These are phyloP conservation scores for Cydonia oblonga DNA, from an alignment of 331 rosid genomes.

Conservation along the genomic window DNA sequence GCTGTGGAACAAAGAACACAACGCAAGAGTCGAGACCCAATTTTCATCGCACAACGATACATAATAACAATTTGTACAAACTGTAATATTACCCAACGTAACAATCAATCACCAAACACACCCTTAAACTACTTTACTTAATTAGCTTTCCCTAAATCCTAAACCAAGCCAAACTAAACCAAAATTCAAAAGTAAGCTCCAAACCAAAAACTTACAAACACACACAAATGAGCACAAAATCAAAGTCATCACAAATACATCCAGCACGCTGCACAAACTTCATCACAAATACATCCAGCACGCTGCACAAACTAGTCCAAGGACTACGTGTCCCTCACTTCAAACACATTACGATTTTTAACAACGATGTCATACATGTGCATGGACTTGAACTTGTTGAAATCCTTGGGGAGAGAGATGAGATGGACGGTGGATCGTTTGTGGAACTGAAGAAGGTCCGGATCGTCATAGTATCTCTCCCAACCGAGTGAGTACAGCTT, in stretches of 20 bases:
- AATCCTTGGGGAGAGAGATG: conserved; percentile 80
- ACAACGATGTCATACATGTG: conserved; percentile 96
- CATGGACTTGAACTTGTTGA: conserved; percentile 68
- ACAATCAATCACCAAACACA: neutral
- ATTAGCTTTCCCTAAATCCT: neutral
- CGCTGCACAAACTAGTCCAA: neutral
- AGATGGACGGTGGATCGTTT: conserved; percentile 70
- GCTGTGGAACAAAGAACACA: neutral
- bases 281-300: neutral
- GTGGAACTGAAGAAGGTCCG: conserved; percentile 79
- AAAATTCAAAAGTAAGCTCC: neutral
- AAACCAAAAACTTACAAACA: neutral
- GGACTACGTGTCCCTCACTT: conserved; percentile 50
- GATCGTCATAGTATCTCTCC: conserved; percentile 87
- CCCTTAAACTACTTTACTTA: neutral
- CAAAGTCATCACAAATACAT: neutral
- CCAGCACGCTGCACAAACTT: neutral
- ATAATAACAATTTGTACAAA: neutral
- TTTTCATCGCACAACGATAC: neutral
- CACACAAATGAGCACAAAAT: neutral
- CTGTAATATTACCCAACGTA: neutral
- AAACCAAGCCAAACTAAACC: neutral
- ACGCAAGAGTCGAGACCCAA: neutral
- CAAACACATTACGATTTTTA: conserved; percentile 63
- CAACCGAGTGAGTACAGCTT: conserved; percentile 60